Conservation (phyloP, 192 early-diverging fungal species). For the Coemansia biformis region DNA sequence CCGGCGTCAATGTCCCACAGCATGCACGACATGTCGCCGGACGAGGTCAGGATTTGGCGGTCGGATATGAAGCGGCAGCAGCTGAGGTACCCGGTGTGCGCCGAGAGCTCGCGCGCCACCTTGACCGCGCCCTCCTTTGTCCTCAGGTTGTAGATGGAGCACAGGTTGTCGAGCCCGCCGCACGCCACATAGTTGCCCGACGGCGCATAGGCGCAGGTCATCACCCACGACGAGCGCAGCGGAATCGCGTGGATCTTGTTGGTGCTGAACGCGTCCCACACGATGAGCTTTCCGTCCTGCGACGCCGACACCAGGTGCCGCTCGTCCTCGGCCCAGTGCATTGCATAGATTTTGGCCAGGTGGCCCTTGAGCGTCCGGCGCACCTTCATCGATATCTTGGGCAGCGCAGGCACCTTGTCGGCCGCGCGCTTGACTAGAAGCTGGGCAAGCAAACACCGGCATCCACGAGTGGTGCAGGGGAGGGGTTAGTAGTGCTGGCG, state of each 20-base stretch:
- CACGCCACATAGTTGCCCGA: conserved; percentile 98
- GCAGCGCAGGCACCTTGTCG: conserved; percentile 78
- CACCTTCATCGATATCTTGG: conserved; percentile 90
- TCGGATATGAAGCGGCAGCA: conserved; percentile 97
- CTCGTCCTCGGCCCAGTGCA: conserved; percentile 98
- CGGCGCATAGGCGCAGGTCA: conserved; percentile 99
- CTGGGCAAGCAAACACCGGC: no score
- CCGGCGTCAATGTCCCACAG: conserved; percentile 99
- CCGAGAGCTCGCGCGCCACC: conserved; percentile 90
- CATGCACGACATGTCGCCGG: conserved; percentile 99
- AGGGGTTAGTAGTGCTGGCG: background rate
- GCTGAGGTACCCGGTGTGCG: conserved; percentile 95
- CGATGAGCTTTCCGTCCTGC: conserved; percentile 99
- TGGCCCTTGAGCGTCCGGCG: conserved; percentile 97
- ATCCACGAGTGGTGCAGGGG: no score
- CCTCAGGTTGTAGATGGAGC: conserved; percentile 97
- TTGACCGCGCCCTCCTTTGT: conserved; percentile 91
- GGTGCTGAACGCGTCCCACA: conserved; percentile 98
- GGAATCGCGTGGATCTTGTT: conserved; percentile 99
- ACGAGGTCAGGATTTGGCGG: conserved; percentile 89
- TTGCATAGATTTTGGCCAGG: conserved; percentile 97
- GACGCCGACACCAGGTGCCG: conserved; percentile 96
- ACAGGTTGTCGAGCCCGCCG: conserved; percentile 99
- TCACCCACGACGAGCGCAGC: conserved; percentile 98
- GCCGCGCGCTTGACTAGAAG: conserved; percentile 85